Evolutionary conservation across 2,329 filamentous ascomycete genomes (phyloP).

Genomic region (Didymella lethalis): DNA sequence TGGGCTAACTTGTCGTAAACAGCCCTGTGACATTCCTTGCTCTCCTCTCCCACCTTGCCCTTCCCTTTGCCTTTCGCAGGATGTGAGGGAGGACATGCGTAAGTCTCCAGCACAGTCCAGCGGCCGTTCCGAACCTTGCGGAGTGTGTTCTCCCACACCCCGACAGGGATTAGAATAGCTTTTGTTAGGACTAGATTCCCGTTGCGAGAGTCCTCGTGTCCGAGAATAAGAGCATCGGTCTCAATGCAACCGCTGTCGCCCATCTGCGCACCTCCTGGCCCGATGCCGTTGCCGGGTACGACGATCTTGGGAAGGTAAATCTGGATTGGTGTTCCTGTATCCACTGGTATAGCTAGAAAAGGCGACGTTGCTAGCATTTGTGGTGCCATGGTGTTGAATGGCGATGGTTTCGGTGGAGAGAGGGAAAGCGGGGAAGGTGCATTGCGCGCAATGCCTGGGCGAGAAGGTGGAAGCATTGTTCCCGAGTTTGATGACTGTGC

Average conservation of each 20-base stretch:
- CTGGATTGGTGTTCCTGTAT: slow-evolving; percentile 32
- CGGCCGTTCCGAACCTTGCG: slow-evolving; percentile 21
- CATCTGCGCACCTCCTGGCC: not conserved
- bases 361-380: slow-evolving; percentile 26
- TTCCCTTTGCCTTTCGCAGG: not conserved
- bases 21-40: slow-evolving; percentile 24
- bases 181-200: slow-evolving; percentile 25
- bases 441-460: slow-evolving; percentile 26
- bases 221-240: slow-evolving; percentile 44
- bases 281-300: slow-evolving; percentile 17
- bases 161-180: slow-evolving; percentile 37
- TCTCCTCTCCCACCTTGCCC: not conserved
- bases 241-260: slow-evolving; percentile 18
- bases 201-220: slow-evolving; percentile 24
- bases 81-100: slow-evolving; percentile 16
- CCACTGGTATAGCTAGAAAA: slow-evolving; percentile 14
- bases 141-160: slow-evolving; percentile 31
- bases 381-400: slow-evolving; percentile 21
- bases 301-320: slow-evolving; percentile 41
- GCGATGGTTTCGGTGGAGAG: slow-evolving; percentile 10
- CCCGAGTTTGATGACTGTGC: not conserved
- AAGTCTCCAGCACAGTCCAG: slow-evolving; percentile 36
- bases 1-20: slow-evolving; percentile 34
- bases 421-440: slow-evolving; percentile 16
- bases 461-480: slow-evolving; percentile 11